phyloP scores from a whole-genome alignment of 768 basidiomycete species.

The Rhodotorula graminis region DNA sequence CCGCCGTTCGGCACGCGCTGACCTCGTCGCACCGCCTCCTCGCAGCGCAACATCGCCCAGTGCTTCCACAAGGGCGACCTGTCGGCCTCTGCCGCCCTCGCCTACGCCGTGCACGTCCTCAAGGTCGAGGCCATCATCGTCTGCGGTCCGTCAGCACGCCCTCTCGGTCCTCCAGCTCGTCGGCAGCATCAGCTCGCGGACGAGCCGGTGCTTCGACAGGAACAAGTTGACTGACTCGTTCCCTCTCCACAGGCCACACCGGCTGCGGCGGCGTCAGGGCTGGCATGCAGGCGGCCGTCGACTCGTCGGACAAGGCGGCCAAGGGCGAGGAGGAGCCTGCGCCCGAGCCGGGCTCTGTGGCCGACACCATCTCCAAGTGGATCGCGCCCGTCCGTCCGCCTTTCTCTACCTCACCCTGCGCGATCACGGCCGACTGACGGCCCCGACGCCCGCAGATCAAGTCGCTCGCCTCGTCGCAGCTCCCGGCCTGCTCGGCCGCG shows the following conservation, averaged over 20 bases:
- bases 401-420: background rate
- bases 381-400: conserved; percentile 28
- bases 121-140: conserved; percentile 43
- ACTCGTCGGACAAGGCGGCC: background rate
- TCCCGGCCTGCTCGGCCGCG: background rate
- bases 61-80: conserved; percentile 40
- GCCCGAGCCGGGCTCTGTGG: conserved; percentile 15
- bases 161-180: background rate
- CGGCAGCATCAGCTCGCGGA: too few species aligned
- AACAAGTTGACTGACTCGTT: background rate
- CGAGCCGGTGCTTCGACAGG: background rate
- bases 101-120: conserved; percentile 42
- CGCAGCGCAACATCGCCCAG: conserved; percentile 43
- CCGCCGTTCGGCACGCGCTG: too few species aligned
- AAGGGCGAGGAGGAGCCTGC: background rate
- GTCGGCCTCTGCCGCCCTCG: conserved; percentile 39
- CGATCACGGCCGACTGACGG: too few species aligned
- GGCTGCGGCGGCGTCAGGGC: conserved; percentile 37
- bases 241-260: conserved; percentile 25
- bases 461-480: conserved; percentile 20
- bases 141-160: conserved; percentile 20
- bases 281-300: conserved; percentile 31
- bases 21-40: background rate
- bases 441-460: conserved; percentile 25
- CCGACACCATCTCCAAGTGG: conserved; percentile 33